Conservation (phyloP, 1,284 basidiomycete genomes). For the Malassezia sympodialis region DNA sequence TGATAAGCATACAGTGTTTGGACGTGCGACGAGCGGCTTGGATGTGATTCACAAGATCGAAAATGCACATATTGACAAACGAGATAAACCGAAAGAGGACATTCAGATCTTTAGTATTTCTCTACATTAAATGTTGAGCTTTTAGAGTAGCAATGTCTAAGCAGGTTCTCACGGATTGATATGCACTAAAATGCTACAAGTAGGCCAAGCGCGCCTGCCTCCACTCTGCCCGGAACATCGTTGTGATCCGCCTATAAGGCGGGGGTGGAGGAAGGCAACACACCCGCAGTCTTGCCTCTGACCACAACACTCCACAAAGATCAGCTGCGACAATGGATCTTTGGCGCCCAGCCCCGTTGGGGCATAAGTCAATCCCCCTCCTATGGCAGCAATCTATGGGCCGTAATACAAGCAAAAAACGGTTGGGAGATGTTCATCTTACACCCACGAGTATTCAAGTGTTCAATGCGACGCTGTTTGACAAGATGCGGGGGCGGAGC, state of each 20-base stretch:
- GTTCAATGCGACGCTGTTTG: conserved; percentile 13
- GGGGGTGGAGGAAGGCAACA: neutral
- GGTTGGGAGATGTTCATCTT: conserved; percentile 8
- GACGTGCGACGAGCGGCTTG: conserved; percentile 52
- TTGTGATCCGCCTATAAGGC: neutral
- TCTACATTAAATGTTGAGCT: conserved; percentile 4
- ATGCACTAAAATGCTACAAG: too few relatives aligned
- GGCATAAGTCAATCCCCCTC: conserved; percentile 12
- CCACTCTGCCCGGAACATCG: too few relatives aligned
- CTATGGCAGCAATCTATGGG: neutral
- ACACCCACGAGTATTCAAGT: conserved; percentile 13
- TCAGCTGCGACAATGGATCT: conserved; percentile 7
- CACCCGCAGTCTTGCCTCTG: neutral
- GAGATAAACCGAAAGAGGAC: conserved; percentile 47
- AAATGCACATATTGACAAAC: conserved; percentile 53
- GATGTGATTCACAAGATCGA: conserved; percentile 69
- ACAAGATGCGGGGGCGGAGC: conserved; percentile 7
- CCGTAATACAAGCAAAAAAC: neutral
- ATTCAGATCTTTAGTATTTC: conserved; percentile 23
- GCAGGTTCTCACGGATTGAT: too few relatives aligned
- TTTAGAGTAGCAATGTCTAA: too few relatives aligned
- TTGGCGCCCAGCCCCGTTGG: conserved; percentile 5
- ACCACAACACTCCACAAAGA: neutral
- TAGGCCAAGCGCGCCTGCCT: neutral
- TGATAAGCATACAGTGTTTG: conserved; percentile 56